Evolutionary conservation across 2,329 filamentous ascomycete genomes (phyloP).

Genomic region (Sordariomycetes sp.): DNA sequence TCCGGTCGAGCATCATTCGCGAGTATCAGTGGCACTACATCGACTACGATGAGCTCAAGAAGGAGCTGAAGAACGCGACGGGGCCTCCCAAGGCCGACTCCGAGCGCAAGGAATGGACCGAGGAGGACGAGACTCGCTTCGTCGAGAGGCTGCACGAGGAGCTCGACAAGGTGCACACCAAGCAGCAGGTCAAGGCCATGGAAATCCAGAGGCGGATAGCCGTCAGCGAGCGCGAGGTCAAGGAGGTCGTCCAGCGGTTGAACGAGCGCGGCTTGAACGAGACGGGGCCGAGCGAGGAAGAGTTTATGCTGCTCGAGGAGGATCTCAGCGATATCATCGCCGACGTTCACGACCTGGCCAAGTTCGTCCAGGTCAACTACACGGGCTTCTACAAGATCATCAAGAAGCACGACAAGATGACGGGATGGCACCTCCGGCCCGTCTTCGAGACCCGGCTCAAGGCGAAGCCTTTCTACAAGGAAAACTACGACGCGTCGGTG

Average conservation of each 20-base stretch:
- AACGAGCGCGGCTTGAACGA: slow-evolving; percentile 50
- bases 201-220: slow-evolving; percentile 90
- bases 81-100: slow-evolving; percentile 33
- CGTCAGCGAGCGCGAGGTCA: slow-evolving; percentile 80
- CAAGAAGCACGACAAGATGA: slow-evolving; percentile 99
- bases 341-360: slow-evolving; percentile 94
- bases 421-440: slow-evolving; percentile 83
- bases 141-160: slow-evolving; percentile 81
- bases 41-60: slow-evolving; percentile 89
- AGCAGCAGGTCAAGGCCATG: slow-evolving; percentile 94
- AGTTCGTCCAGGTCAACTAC: slow-evolving; percentile 97
- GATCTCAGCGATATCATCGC: slow-evolving; percentile 97
- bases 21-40: slow-evolving; percentile 99
- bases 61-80: slow-evolving; percentile 68
- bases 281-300: slow-evolving; percentile 69
- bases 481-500: slow-evolving; percentile 95
- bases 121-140: slow-evolving; percentile 86
- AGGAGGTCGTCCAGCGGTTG: slow-evolving; percentile 71
- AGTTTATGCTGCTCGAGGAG: slow-evolving; percentile 89
- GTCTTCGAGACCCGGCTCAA: slow-evolving; percentile 94
- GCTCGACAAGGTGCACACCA: slow-evolving; percentile 94
- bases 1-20: slow-evolving; percentile 89
- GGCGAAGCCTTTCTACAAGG: slow-evolving; percentile 96
- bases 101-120: slow-evolving; percentile 60
- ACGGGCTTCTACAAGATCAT: slow-evolving; percentile 99